A percentile compares a stretch with the other conserved stretches of the same genome.
These are phyloP conservation scores for Alternaria arbusti DNA, from an alignment of 2,329 filamentous ascomycete species.

Conservation along the genomic window DNA sequence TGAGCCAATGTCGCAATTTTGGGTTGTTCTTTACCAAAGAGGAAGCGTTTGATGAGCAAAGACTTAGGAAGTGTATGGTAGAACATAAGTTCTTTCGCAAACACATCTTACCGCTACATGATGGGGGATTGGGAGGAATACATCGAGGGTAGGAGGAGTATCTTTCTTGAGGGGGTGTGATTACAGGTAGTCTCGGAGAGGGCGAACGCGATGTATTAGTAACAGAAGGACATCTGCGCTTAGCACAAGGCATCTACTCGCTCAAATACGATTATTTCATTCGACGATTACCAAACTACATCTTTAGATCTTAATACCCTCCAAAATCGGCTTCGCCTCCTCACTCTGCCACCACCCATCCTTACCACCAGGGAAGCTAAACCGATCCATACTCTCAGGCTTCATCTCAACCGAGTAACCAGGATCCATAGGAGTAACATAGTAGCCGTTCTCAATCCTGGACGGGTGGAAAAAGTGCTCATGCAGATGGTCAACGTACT, in stretches of 20 bases:
- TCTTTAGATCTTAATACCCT: constrained; percentile 57
- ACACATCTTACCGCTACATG: not conserved
- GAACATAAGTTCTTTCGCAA: not conserved
- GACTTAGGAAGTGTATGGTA: not conserved
- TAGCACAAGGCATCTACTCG: not conserved
- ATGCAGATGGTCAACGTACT: constrained; percentile 92
- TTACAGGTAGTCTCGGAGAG: not conserved
- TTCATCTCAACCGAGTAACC: constrained; percentile 97
- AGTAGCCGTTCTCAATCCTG: constrained; percentile 82
- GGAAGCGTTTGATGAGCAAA: not conserved
- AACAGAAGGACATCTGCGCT: not conserved
- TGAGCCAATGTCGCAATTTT: not conserved
- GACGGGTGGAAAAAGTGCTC: constrained; percentile 89
- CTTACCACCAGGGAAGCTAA: constrained; percentile 75
- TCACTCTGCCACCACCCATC: constrained; percentile 86
- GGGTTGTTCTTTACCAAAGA: not conserved
- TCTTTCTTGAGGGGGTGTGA: not conserved
- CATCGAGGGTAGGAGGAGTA: not conserved
- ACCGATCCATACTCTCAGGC: constrained; percentile 81
- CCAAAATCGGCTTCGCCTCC: constrained; percentile 76
- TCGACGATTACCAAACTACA: not conserved
- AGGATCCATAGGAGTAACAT: constrained; percentile 80
- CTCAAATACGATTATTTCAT: not conserved
- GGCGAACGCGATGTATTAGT: not conserved
- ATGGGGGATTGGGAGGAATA: not conserved